Percentiles rank a stretch among this genome's conserved stretches.
These are phyloP conservation scores for Secale cereale DNA, from an alignment of 176 grass and related monocot species.

Conservation along the genomic window DNA sequence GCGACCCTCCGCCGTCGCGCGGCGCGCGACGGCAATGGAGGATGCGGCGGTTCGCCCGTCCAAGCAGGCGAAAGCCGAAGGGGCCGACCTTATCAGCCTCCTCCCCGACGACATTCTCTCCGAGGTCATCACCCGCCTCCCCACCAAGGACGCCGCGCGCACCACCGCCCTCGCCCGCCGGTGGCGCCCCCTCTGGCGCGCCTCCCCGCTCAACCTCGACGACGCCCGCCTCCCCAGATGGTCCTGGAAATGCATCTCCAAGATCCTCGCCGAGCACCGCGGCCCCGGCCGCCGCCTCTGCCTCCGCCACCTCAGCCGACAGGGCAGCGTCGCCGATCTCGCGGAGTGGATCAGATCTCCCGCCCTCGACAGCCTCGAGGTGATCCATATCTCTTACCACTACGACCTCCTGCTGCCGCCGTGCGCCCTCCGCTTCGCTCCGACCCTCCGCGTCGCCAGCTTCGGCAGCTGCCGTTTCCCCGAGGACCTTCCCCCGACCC, in stretches of 20 bases:
- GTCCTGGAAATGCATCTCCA: neutral
- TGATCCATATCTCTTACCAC: neutral
- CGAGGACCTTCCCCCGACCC: neutral
- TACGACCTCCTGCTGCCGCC: neutral
- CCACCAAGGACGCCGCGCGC: neutral
- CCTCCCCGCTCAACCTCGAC: slow-evolving; percentile 8
- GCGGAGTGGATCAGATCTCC: neutral
- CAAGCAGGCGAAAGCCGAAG: neutral
- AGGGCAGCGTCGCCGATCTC: neutral
- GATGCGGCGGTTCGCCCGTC: neutral
- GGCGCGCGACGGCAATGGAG: neutral
- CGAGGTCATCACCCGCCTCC: neutral
- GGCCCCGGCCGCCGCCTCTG: neutral
- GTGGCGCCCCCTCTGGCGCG: slow-evolving; percentile 14
- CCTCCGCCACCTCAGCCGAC: neutral
- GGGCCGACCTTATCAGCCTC: neutral
- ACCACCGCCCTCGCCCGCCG: neutral
- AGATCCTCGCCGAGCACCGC: neutral
- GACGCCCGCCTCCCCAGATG: neutral
- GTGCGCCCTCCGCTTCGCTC: neutral
- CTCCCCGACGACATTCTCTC: slow-evolving; percentile 8
- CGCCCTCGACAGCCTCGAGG: slow-evolving; percentile 2
- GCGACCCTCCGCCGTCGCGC: neutral
- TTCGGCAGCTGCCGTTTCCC: neutral
- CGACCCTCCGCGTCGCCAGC: neutral